Conservation (phyloP, 2,329 filamentous ascomycete genomes). For the Pestalotiopsis sp. region DNA sequence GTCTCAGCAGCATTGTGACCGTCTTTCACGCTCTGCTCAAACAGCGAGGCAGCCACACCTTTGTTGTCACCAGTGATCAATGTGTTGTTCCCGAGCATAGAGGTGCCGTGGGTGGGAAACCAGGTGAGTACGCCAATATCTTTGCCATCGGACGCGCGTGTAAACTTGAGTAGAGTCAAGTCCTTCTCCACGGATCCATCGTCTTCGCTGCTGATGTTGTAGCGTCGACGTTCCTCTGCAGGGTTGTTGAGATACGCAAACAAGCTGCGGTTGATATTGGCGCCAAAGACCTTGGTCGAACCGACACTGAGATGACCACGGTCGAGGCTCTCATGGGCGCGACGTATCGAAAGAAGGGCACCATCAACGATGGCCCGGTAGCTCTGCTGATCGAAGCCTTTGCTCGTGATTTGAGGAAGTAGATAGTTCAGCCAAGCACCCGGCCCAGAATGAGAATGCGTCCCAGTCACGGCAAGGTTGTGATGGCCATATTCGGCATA, state of each 20-base stretch:
- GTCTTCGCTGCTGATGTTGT: constrained; percentile 57
- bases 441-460: constrained; percentile 89
- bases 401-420: constrained; percentile 84
- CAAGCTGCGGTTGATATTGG: constrained; percentile 87
- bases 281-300: constrained; percentile 69
- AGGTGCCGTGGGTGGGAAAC: constrained; percentile 92
- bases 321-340: constrained; percentile 73
- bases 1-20: constrained; percentile 59
- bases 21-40: constrained; percentile 70
- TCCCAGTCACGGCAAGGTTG: constrained; percentile 89
- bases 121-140: constrained; percentile 83
- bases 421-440: constrained; percentile 95
- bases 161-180: constrained; percentile 79
- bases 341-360: constrained; percentile 76
- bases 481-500: constrained; percentile 76
- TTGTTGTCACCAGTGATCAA: constrained; percentile 95
- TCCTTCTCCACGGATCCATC: constrained; percentile 67
- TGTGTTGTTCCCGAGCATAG: constrained; percentile 89
- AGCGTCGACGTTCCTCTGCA: constrained; percentile 70
- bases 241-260: constrained; percentile 90
- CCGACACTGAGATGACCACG: constrained; percentile 55
- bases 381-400: constrained; percentile 84
- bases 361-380: constrained; percentile 90
- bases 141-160: constrained; percentile 72
- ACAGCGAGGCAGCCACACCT: constrained; percentile 83